Percentiles rank a stretch among this genome's conserved stretches.
phyloP scores from a whole-genome alignment of 2,329 filamentous ascomycete species.

The Fusarium sororula region DNA sequence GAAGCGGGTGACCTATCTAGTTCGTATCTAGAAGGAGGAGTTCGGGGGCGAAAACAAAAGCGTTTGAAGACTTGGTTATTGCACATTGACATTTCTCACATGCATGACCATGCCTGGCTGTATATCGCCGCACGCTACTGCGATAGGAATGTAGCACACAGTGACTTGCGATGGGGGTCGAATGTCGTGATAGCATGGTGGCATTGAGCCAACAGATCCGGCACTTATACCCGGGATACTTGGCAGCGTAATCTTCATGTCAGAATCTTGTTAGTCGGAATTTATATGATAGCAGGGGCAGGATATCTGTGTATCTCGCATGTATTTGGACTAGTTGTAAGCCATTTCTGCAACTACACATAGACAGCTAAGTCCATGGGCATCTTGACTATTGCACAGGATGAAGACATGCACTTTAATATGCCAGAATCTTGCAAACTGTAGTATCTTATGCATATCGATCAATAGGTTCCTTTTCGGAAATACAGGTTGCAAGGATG shows the following conservation, averaged over 20 bases:
- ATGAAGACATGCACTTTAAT: background rate
- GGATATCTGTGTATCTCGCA: background rate
- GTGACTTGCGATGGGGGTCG: background rate
- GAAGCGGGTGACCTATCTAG: constrained; percentile 10
- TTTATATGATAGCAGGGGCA: background rate
- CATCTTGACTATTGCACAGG: background rate
- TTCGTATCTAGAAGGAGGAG: constrained; percentile 25
- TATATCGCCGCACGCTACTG: background rate
- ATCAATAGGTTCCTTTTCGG: background rate
- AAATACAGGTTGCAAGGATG: background rate
- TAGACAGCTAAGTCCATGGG: background rate
- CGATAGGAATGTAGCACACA: background rate
- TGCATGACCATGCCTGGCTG: background rate
- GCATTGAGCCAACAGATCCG: background rate
- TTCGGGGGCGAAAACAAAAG: constrained; percentile 19
- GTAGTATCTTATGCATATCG: background rate
- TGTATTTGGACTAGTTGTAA: background rate
- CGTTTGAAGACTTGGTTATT: background rate
- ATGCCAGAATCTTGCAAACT: background rate
- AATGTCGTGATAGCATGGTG: constrained; percentile 17
- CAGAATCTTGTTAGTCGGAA: background rate
- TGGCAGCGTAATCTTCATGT: background rate
- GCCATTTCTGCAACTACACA: background rate
- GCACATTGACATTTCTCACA: background rate
- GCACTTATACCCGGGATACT: background rate